Evolutionary conservation across 306 rosid species (phyloP), one percentile per base, ranked within the genome.

Genomic region (Vicia villosa): DNA sequence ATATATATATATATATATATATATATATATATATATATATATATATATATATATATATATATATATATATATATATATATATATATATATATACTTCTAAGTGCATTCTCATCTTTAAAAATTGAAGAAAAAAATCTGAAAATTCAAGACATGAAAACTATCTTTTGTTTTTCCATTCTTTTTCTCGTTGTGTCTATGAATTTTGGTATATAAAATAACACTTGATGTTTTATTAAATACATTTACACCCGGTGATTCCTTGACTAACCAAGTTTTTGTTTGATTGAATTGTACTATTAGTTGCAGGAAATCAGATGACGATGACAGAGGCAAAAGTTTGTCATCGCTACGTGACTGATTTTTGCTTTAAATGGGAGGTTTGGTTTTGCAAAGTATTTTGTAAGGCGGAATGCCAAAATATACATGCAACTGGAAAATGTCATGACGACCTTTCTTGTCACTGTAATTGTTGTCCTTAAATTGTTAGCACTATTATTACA

Each of bases 401-500:
- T 15, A 60, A 60, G 24, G 0, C 0, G 8, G 14, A 5, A n/a
- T 59, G 65, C 10, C n/a, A 17, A 36, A 34, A 40, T 9, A 0
- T 34, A 15, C 13, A 32, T 14, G 65, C 45, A 15, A 59, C 65
- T 3, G 65, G 65, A 15, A 13, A 59, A 8, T 59, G 65, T 16
- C 3, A 2, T 3, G 45, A 59, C 7, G 45, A 59, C n/a, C 0
- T 3, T 0, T n/a, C 65, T 2, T 59, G 65, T 16, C 9, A 59
- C 17, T 59, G 65, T 16, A 9, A 15, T 4, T 59, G 65, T 59
- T 59, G 65, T 59, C 13, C 55, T 50, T 55, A 55, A 55, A 52
- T 21, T 52, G 32, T 21, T 21, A 4, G 28, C 28, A 17, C 15
- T 42, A 42, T 13, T 42, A 13, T 42, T 50, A 20, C 22, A 52